Conservation (phyloP, 2,329 filamentous ascomycete genomes). For the Hirsutella minnesotensis region DNA sequence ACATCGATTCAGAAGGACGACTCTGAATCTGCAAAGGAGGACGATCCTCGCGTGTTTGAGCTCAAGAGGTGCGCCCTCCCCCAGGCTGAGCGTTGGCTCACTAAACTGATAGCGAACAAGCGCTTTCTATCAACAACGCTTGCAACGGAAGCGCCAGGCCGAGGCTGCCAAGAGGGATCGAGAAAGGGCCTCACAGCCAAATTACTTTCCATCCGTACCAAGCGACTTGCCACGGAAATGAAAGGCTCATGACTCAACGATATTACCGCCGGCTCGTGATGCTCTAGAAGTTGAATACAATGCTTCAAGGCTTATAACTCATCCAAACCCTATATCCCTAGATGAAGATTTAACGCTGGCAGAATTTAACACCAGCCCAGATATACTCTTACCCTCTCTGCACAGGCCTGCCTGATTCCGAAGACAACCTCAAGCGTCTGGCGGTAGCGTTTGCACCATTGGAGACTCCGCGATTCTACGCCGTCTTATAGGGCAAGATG, state of each 20-base stretch:
- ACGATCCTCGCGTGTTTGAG: slow-evolving; percentile 70
- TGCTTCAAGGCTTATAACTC: too few species aligned
- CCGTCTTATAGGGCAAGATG: too few species aligned
- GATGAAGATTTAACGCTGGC: too few species aligned
- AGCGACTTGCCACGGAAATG: slow-evolving; percentile 37
- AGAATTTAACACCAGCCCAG: too few species aligned
- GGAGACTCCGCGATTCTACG: too few species aligned
- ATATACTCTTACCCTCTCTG: too few species aligned
- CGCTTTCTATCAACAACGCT: slow-evolving; percentile 74
- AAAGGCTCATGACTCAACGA: not conserved
- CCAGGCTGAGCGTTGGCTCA: not conserved
- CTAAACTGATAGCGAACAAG: slow-evolving; percentile 26
- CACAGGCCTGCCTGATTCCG: too few species aligned
- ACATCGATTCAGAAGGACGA: slow-evolving; percentile 11
- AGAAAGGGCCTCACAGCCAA: slow-evolving; percentile 67
- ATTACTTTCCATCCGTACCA: slow-evolving; percentile 77
- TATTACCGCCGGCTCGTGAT: too few species aligned
- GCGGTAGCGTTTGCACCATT: too few species aligned
- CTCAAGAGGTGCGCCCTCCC: slow-evolving; percentile 55
- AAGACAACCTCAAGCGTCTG: too few species aligned
- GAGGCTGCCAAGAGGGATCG: slow-evolving; percentile 60
- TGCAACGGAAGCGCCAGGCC: slow-evolving; percentile 52
- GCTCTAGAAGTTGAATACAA: too few species aligned
- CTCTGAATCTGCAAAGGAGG: slow-evolving; percentile 28
- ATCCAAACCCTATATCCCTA: too few species aligned